A percentile compares a stretch with the other conserved stretches of the same genome.
Conservation (phyloP, 768 basidiomycete genomes). For the Lentinula boryana region DNA sequence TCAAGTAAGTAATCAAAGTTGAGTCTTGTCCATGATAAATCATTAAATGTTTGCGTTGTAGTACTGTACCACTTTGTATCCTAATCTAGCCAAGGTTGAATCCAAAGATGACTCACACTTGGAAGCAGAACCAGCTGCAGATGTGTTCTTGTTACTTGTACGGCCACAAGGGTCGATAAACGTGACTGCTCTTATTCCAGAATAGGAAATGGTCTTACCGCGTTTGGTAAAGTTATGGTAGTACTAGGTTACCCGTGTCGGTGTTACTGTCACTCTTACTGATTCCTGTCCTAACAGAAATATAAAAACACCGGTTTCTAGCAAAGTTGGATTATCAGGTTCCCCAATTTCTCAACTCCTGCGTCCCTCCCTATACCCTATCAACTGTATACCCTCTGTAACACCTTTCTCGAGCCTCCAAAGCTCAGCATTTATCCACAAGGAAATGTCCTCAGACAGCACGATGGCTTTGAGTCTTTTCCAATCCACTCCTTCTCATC, state of each 20-base stretch:
- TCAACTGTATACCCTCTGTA: neutral
- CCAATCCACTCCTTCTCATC: constrained; percentile 4
- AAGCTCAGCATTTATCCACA: neutral
- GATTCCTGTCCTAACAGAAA: neutral
- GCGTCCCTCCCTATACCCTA: neutral
- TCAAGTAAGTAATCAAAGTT: neutral
- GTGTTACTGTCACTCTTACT: no score
- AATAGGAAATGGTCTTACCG: neutral
- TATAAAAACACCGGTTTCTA: neutral
- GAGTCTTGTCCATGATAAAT: neutral
- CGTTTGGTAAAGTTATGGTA: neutral
- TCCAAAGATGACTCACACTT: neutral
- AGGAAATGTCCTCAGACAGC: neutral
- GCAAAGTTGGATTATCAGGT: neutral
- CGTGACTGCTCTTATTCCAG: neutral
- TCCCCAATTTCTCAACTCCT: neutral
- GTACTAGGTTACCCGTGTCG: neutral
- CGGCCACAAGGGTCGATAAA: neutral
- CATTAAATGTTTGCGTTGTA: neutral
- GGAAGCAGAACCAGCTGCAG: neutral
- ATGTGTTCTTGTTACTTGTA: neutral
- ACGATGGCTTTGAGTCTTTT: constrained; percentile 3
- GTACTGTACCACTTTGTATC: neutral
- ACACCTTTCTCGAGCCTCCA: neutral
- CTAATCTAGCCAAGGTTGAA: neutral